Evolutionary conservation across 2,329 filamentous ascomycete species (phyloP), one percentile per base, ranked within the genome.

Genomic region (Lomentospora prolificans): DNA sequence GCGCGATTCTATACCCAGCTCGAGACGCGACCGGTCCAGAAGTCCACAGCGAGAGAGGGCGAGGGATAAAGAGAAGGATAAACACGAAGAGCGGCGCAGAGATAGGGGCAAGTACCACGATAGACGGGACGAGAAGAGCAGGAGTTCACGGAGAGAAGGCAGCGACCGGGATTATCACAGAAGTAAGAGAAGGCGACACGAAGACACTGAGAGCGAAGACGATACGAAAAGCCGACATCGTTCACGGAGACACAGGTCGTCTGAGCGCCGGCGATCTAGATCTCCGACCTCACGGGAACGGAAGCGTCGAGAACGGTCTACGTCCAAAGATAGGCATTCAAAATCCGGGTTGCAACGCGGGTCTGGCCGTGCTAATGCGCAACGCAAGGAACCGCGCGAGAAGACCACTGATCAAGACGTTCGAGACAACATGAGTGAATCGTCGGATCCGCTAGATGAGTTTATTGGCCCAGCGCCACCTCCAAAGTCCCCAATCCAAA

Each of bases 401-500:
- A 33, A 33, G 12, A 6, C 6, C 30, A 7, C 30, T 6, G 30
- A 33, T 33, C 30, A 12, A 33, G 59, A 65, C 4, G 64, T 65
- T 1, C 41, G 50, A 30, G 60, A 64, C 2, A 39, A 56, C 3
- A 63, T 66, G 4, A 70, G 70, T n/a, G 74, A 76, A 39, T 90
- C 44, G 3, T 48, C 87, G 0, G 89, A 95, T 65, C 85, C 88
- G 1, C 71, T 90, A 3, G 85, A 90, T 57, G 82, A 86, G 3
- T 72, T 92, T 19, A 84, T 96, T 31, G 91, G 90, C 0, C 90
- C 90, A 1, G 83, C 80, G 7, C 83, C 84, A 27, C 77, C 76
- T 19, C 71, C 73, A 3, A 69, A 60, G 48, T 64, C 64, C 51
- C 68, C 66, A 28, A 65, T 82, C 30, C 77, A 72, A 55, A 72